Evolutionary conservation across 2,329 filamentous ascomycete genomes (phyloP).

Genomic region (Aureobasidium vineae): DNA sequence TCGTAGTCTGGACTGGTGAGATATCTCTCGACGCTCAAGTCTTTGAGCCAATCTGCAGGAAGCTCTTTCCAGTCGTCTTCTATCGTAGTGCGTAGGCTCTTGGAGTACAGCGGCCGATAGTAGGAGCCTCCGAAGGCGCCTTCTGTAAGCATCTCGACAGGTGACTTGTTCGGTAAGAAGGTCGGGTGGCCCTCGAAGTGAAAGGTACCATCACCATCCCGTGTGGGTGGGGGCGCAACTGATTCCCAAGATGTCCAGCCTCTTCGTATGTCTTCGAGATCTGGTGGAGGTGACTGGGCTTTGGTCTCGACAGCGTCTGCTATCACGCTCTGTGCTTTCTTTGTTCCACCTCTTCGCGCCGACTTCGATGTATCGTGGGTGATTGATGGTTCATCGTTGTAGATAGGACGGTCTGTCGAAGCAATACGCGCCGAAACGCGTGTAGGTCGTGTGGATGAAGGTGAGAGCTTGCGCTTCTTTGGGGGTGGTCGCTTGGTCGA

Average conservation of each 20-base stretch:
- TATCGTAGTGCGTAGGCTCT: conserved; percentile 45
- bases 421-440: conserved; percentile 51
- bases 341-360: background rate
- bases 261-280: conserved; percentile 38
- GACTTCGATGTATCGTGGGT: background rate
- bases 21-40: conserved; percentile 43
- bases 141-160: conserved; percentile 53
- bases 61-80: conserved; percentile 51
- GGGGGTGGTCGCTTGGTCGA: conserved; percentile 32
- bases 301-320: conserved; percentile 9
- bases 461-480: conserved; percentile 45
- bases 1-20: conserved; percentile 47
- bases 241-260: conserved; percentile 50
- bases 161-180: conserved; percentile 56
- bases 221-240: conserved; percentile 42
- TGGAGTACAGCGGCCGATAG: conserved; percentile 51
- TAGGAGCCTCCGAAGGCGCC: conserved; percentile 55
- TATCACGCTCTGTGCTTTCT: conserved; percentile 1
- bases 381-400: conserved; percentile 41
- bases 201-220: conserved; percentile 46
- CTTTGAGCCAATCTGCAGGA: conserved; percentile 46
- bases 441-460: conserved; percentile 29
- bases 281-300: conserved; percentile 27
- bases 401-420: conserved; percentile 39
- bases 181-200: conserved; percentile 47